These are phyloP conservation scores for Ascochyta rabiei DNA, from an alignment of 2,329 filamentous ascomycete genomes.

Conservation along the genomic window DNA sequence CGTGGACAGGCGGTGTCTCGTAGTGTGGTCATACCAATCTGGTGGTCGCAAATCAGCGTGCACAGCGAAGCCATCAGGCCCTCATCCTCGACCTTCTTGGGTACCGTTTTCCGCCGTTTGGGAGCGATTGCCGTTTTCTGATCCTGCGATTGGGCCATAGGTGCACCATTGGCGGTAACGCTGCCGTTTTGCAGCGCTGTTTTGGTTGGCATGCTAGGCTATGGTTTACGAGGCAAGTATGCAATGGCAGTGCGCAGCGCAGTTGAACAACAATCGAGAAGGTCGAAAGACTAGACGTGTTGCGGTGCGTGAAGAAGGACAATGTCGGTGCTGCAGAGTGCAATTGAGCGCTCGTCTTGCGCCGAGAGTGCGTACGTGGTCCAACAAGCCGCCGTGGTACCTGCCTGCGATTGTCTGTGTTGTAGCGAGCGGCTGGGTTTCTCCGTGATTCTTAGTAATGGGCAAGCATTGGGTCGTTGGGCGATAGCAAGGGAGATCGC, in stretches of 20 bases:
- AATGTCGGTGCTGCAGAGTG: not conserved
- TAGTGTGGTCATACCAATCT: conserved; percentile 68
- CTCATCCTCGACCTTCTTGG: conserved; percentile 66
- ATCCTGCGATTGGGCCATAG: conserved; percentile 16
- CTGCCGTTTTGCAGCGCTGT: conserved; percentile 21
- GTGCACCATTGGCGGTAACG: conserved; percentile 13
- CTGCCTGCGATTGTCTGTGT: not conserved
- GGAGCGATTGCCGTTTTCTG: conserved; percentile 17
- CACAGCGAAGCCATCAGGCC: conserved; percentile 65
- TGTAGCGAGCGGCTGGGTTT: conserved; percentile 22
- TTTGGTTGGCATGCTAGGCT: conserved; percentile 25
- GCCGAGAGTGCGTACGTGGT: conserved; percentile 5
- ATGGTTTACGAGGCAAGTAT: not conserved
- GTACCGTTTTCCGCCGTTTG: conserved; percentile 25
- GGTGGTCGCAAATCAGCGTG: conserved; percentile 76
- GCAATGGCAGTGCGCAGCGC: not conserved
- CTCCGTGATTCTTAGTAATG: conserved; percentile 23
- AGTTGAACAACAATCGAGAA: not conserved
- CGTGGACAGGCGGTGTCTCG: too few relatives aligned
- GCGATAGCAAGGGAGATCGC: conserved; percentile 20
- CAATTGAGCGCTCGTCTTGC: conserved; percentile 7
- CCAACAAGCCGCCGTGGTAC: conserved; percentile 4
- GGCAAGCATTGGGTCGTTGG: conserved; percentile 30
- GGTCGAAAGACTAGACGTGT: not conserved
- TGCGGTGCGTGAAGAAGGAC: not conserved